These are phyloP conservation scores for Leccinum variicolor DNA, from an alignment of 768 basidiomycete species.

Conservation along the genomic window DNA sequence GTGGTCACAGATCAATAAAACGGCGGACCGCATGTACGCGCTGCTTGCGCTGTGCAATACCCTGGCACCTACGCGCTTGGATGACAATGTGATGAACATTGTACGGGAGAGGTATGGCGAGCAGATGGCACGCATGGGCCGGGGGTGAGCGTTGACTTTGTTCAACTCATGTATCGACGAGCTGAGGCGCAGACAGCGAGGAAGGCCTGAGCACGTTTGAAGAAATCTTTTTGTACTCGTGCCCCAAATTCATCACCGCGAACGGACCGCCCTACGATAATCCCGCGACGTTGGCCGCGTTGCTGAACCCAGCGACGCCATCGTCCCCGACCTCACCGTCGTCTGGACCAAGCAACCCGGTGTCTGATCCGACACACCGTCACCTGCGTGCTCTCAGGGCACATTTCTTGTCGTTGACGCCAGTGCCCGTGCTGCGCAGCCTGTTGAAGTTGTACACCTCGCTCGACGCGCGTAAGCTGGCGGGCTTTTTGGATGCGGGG, in stretches of 20 bases:
- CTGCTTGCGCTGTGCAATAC: constrained; percentile 92
- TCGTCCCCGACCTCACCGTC: constrained; percentile 30
- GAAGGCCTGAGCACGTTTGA: constrained; percentile 56
- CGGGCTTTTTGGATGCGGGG: constrained; percentile 73
- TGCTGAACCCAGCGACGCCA: constrained; percentile 38
- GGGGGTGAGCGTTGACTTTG: constrained; percentile 54
- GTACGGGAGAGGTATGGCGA: constrained; percentile 95
- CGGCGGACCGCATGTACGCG: constrained; percentile 97
- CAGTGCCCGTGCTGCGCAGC: constrained; percentile 82
- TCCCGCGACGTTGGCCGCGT: constrained; percentile 50
- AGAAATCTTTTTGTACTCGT: constrained; percentile 83
- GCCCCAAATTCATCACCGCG: constrained; percentile 95
- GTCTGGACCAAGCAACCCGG: constrained; percentile 12
- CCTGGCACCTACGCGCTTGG: constrained; percentile 86
- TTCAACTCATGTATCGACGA: neutral
- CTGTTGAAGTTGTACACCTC: constrained; percentile 96
- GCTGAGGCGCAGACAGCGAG: constrained; percentile 38
- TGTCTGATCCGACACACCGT: constrained; percentile 71
- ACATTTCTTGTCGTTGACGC: constrained; percentile 71
- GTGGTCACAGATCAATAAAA: constrained; percentile 80
- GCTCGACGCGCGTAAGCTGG: constrained; percentile 86
- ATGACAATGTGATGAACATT: constrained; percentile 91
- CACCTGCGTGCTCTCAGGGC: constrained; percentile 84
- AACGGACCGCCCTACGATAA: constrained; percentile 95
- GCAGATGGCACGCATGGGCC: constrained; percentile 80